Evolutionary conservation across 1,284 basidiomycete species (phyloP).

Genomic region (Fistulina hepatica): DNA sequence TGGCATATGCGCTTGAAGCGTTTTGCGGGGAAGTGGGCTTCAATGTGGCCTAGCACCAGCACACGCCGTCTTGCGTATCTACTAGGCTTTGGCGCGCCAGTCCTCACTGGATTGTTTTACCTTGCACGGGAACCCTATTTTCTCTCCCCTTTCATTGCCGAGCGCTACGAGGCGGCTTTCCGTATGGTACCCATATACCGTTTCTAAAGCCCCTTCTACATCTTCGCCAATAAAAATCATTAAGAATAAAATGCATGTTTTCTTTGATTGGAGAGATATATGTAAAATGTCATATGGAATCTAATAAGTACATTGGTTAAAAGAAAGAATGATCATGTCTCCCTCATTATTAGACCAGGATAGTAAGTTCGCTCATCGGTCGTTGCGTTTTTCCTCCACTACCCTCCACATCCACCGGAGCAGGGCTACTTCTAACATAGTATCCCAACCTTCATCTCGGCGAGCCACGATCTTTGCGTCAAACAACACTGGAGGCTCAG

Average conservation of each 20-base stretch:
- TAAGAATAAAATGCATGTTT: no score
- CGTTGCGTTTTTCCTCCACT: slow-evolving; percentile 51
- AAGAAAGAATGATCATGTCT: background rate
- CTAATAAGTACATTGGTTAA: no score
- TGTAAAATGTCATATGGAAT: no score
- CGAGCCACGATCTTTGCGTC: slow-evolving; percentile 65
- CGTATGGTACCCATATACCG: no score
- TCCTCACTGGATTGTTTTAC: slow-evolving; percentile 40
- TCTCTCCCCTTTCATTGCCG: slow-evolving; percentile 38
- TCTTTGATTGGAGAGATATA: no score
- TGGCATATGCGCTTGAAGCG: slow-evolving; percentile 33
- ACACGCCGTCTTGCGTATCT: slow-evolving; percentile 25
- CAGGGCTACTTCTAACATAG: slow-evolving; percentile 58
- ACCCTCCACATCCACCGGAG: slow-evolving; percentile 59
- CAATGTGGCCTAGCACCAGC: slow-evolving; percentile 15
- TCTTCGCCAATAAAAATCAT: no score
- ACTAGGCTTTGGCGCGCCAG: slow-evolving; percentile 29
- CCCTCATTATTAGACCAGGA: background rate
- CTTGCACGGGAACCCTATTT: slow-evolving; percentile 48
- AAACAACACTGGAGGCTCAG: slow-evolving; percentile 44
- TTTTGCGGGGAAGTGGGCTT: slow-evolving; percentile 18
- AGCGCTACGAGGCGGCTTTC: slow-evolving; percentile 34
- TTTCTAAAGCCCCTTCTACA: no score
- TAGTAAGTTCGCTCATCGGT: slow-evolving; percentile 14
- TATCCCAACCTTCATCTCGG: slow-evolving; percentile 68